Conservation (phyloP, 2,329 filamentous ascomycete genomes). For the Juglanconis oblonga region DNA sequence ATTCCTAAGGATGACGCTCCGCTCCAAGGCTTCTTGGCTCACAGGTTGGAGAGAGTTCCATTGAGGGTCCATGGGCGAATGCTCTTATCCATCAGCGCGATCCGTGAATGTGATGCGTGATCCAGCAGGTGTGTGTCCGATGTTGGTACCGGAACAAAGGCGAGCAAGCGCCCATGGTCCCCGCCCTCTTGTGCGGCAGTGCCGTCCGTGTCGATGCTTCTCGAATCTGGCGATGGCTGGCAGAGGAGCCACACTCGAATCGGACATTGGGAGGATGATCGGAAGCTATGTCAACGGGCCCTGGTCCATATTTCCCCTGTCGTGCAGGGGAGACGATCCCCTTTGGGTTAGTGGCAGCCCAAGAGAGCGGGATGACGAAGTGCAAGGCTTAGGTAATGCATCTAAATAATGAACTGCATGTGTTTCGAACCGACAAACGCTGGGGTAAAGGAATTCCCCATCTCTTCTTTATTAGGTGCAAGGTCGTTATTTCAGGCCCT, state of each 20-base stretch:
- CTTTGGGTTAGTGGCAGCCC: not conserved
- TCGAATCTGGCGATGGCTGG: not conserved
- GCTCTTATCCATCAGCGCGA: no score
- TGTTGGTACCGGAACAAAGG: no score
- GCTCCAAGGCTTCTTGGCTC: not conserved
- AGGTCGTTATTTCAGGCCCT: not conserved
- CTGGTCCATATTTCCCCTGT: not conserved
- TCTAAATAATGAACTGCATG: not conserved
- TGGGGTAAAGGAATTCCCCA: not conserved
- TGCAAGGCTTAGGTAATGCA: not conserved
- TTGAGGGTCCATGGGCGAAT: no score
- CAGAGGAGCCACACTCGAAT: not conserved
- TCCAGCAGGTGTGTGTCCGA: no score
- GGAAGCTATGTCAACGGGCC: not conserved
- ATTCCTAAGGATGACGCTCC: constrained; percentile 6
- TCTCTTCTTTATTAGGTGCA: not conserved
- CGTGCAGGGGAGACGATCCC: not conserved
- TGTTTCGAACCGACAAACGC: no score
- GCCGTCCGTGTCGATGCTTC: not conserved
- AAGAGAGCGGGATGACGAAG: not conserved
- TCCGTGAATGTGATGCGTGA: no score
- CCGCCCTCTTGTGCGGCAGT: not conserved
- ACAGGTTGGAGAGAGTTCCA: no score
- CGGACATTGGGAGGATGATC: constrained; percentile 4
- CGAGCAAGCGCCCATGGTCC: not conserved